A percentile compares a stretch with the other conserved stretches of the same genome.
Conservation (phyloP, 371 early-diverging fungal species). For the Apophysomyces sp. region DNA sequence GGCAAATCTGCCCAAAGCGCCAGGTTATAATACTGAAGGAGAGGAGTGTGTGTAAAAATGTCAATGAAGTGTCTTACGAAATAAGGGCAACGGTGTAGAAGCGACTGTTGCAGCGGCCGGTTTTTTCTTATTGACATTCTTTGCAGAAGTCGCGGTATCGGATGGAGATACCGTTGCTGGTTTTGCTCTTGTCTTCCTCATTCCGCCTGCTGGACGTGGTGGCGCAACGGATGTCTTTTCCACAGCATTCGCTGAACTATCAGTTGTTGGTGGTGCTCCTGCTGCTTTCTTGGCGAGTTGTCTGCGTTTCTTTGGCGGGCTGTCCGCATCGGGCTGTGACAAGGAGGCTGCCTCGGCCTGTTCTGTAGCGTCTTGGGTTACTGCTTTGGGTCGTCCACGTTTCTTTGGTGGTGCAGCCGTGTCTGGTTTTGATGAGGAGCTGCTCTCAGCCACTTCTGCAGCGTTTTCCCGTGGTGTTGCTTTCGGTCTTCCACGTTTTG, state of each 20-base stretch:
- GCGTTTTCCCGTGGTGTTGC: no score
- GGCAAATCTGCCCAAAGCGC: not conserved
- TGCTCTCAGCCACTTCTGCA: no score
- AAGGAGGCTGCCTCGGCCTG: no score
- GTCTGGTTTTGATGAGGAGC: not conserved
- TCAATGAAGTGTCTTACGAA: not conserved
- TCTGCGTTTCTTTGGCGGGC: no score
- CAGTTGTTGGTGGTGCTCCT: not conserved
- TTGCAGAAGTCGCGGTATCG: not conserved
- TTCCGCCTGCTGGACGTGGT: not conserved
- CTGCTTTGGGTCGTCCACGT: not conserved
- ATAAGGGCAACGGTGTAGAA: constrained; percentile 1
- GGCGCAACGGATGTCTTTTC: not conserved
- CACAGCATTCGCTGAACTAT: not conserved
- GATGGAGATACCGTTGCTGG: not conserved
- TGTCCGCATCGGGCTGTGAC: no score
- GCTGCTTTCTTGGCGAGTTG: no score
- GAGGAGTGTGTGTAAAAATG: not conserved
- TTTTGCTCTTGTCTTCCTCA: not conserved
- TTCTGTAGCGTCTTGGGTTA: not conserved
- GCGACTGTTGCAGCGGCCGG: not conserved
- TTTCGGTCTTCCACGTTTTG: not conserved
- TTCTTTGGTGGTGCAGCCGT: not conserved
- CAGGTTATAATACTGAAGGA: not conserved
- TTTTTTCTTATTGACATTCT: not conserved